Base-by-base conservation (phyloP, 371 early-diverging fungal genomes). In the Apophysomyces trapeziformis region DNA sequence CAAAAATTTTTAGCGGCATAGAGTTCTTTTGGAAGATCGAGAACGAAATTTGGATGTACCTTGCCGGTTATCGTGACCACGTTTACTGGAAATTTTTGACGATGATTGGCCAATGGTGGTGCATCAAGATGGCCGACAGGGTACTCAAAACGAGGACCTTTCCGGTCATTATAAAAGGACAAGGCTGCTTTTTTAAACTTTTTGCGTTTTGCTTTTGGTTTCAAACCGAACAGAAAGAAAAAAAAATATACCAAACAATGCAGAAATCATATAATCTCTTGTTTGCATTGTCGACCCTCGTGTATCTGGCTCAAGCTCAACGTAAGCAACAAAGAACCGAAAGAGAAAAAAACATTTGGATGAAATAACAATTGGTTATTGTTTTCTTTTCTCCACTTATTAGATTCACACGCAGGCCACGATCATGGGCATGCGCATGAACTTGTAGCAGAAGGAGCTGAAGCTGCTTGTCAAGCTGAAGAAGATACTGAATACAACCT, bases 11-110 rank as follows among this genome's bases (percentile, higher is more conserved):
- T 50, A 7, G 32, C 32, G 32, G 32, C 32, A 26, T 26, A 26
- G 32, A 11, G 54, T 26, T 21, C 21, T 50, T 26, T 18, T 50
- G 54, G 54, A 50, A 50, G 7, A 50, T 50, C 54, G 54, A 21
- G 54, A 50, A 50, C 9, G 9, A 50, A 50, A 18, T 47, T 26
- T 16, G 11, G 54, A 50, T 64, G 64, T 64, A 64, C 64, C 64
- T 57, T 44, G n/a, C 26, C 21, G 21, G 64, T 64, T 64, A 44
- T 35, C 39, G 54, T 57, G 56, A 57, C 58, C 21, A n/a, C 12
- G 32, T 44, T 58, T 57, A 43, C 64, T 44, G 45, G 58, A 64
- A 64, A 11, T 64, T 64, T 64, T 64, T 64, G 26, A 1, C 5
- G 38, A 1, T 63, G 57, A 63, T 63, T 63, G 64, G 64, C 41